These are phyloP conservation scores for Globisporangium solare DNA, from an alignment of 352 stramenopile species.

Conservation along the genomic window DNA sequence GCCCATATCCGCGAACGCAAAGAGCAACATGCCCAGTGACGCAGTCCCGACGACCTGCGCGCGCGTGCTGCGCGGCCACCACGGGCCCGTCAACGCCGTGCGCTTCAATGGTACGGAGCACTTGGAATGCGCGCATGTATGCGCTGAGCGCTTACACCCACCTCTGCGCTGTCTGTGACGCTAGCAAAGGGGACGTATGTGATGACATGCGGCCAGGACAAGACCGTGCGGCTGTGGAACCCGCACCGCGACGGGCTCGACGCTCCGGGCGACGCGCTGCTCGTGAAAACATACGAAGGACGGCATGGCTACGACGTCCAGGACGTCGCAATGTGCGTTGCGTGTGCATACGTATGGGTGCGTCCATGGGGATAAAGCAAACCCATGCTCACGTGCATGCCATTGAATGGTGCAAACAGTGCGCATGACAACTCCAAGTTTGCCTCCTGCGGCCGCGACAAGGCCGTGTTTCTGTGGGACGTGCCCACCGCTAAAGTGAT, in stretches of 20 bases:
- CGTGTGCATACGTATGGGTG: background rate
- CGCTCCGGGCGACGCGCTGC: constrained; percentile 47
- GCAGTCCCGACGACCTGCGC: constrained; percentile 29
- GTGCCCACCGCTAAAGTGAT: constrained; percentile 81
- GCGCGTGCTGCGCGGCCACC: constrained; percentile 63
- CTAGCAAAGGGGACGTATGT: constrained; percentile 85
- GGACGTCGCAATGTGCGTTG: constrained; percentile 83
- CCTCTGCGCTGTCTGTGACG: background rate
- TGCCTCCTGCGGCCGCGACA: constrained; percentile 83
- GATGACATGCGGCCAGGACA: constrained; percentile 87
- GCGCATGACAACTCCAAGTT: constrained; percentile 85
- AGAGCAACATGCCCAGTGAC: constrained; percentile 11
- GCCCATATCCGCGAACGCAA: background rate
- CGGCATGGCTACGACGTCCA: constrained; percentile 87
- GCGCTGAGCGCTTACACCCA: background rate
- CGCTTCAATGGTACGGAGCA: constrained; percentile 67
- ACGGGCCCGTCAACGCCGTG: constrained; percentile 67
- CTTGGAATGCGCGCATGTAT: background rate
- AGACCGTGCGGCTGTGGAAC: constrained; percentile 85
- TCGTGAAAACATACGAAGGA: constrained; percentile 85
- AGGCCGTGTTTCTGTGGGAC: constrained; percentile 86
- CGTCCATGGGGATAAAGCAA: background rate
- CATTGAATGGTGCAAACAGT: constrained; percentile 17
- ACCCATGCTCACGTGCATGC: constrained; percentile 1
- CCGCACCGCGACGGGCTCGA: constrained; percentile 72